A percentile compares a stretch with the other conserved stretches of the same genome.
These are phyloP conservation scores for Termitomyces bulborhizus DNA, from an alignment of 768 basidiomycete species.

Conservation along the genomic window DNA sequence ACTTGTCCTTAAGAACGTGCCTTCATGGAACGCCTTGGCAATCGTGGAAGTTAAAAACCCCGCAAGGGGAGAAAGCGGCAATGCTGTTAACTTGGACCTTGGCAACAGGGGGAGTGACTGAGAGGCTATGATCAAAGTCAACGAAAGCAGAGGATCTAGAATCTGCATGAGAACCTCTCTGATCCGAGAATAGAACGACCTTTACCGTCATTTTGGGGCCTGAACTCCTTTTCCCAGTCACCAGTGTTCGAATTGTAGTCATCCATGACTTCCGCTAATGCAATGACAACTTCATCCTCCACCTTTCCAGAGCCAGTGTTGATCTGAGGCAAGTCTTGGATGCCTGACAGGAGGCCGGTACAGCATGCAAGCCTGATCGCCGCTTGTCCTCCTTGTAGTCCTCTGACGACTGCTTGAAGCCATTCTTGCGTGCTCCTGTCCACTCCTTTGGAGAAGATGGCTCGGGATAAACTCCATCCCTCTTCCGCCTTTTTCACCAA, in stretches of 20 bases:
- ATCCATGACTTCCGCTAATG: constrained; percentile 72
- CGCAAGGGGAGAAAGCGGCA: constrained; percentile 46
- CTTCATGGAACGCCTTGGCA: constrained; percentile 47
- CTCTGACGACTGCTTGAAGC: constrained; percentile 45
- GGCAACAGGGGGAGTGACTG: constrained; percentile 55
- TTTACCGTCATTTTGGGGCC: constrained; percentile 40
- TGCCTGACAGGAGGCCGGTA: constrained; percentile 58
- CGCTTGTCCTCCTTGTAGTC: constrained; percentile 61
- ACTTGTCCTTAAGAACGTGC: constrained; percentile 44
- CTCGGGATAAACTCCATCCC: constrained; percentile 23
- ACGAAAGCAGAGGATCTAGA: constrained; percentile 38
- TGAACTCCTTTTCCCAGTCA: constrained; percentile 68
- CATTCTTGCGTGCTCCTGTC: constrained; percentile 42
- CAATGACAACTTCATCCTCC: constrained; percentile 63
- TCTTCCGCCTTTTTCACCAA: constrained; percentile 28
- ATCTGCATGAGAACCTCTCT: not conserved
- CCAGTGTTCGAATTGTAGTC: constrained; percentile 32
- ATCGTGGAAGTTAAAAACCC: constrained; percentile 38
- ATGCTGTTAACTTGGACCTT: constrained; percentile 46
- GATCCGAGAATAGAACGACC: constrained; percentile 11
- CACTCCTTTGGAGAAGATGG: constrained; percentile 31
- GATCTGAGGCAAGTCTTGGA: constrained; percentile 43
- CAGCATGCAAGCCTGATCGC: constrained; percentile 56
- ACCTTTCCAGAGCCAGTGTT: constrained; percentile 30
- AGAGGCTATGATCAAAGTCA: constrained; percentile 51